These are phyloP conservation scores for Ustilaginoidea virens DNA, from an alignment of 2,329 filamentous ascomycete species.

Conservation along the genomic window DNA sequence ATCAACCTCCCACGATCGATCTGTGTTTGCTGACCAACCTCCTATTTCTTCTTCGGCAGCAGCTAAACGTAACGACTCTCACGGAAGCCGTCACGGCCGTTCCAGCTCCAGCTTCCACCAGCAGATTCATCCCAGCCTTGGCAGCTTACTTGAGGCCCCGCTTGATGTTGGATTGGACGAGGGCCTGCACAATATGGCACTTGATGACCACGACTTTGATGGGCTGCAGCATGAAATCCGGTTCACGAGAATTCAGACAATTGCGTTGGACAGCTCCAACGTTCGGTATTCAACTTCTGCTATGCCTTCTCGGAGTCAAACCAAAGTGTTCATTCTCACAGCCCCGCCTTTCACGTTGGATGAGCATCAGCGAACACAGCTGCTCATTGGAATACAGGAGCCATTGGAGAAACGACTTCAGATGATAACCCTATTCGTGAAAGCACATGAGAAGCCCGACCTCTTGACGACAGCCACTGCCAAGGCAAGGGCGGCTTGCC, in stretches of 20 bases:
- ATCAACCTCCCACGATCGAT: constrained; percentile 68
- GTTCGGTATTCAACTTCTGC: constrained; percentile 43
- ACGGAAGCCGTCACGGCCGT: constrained; percentile 30
- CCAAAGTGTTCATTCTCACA: constrained; percentile 52
- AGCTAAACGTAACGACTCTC: constrained; percentile 54
- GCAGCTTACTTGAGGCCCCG: constrained; percentile 51
- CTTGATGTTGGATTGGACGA: constrained; percentile 58
- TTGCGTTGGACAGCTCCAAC: constrained; percentile 45
- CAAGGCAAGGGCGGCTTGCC: constrained; percentile 8
- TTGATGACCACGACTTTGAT: constrained; percentile 58
- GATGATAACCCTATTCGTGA: constrained; percentile 46
- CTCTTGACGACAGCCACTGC: constrained; percentile 9
- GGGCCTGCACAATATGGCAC: constrained; percentile 55
- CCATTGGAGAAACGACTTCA: constrained; percentile 50
- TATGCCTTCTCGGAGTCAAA: constrained; percentile 35
- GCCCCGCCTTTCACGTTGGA: constrained; percentile 41
- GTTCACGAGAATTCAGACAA: constrained; percentile 53
- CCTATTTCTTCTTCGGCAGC: constrained; percentile 24
- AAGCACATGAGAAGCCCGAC: constrained; percentile 22
- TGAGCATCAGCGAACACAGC: constrained; percentile 34
- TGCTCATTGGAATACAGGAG: constrained; percentile 57
- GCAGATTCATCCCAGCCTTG: constrained; percentile 33
- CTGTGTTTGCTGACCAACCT: constrained; percentile 58
- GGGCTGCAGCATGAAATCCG: constrained; percentile 58
- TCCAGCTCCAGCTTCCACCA: constrained; percentile 27